Base-by-base conservation (phyloP, 345 rosid species). In the Citrus mangshanensis region DNA sequence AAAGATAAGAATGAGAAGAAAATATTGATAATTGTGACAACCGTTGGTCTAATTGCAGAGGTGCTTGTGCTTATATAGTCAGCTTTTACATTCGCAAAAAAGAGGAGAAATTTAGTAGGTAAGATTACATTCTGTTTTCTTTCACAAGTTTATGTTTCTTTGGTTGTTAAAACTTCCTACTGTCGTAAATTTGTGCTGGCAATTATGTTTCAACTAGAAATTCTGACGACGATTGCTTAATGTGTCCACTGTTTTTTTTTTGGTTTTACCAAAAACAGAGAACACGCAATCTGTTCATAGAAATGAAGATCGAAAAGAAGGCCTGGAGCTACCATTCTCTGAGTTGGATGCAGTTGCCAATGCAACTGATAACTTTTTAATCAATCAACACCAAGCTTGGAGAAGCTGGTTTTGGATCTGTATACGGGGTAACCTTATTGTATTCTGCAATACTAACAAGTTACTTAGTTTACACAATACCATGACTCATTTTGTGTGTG, bases 361-460 rank as follows among this genome's bases (percentile, higher is more conserved):
- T 34, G 86, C 86, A 46, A 82, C 84, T 28, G 64, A 68, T 34
- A 64, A 49, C 78, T 82, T 80, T 62, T 74, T 75, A 4, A 3
- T 22, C 5, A 24, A 70, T 22, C 5, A 21, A 70, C 25, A 82
- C 82, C 27, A 77, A 66, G 70, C 76, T 85, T 7, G 86, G 86
- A 16, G 49, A 81, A 72, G 88, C 84, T n/a, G 86, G 86, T 56
- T 86, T 78, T 79, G 84, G 88, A 27, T 77, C 83, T 9, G 81
- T 83, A 8, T 81, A 69, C 68, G 59, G 69, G 81, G 80, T 83
- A 83, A 68, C 13, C 51, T 37, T 68, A 10, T 46, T 46, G 3
- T 13, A 46, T 46, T 46, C 51, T 42, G 4, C 49, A 12, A 42
- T 12, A 42, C 49, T 42, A 42, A 42, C 16, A 12, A 42, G 14